Base-by-base conservation (phyloP, 495 filamentous ascomycete species). In the Hypoxylon crocopeplum region DNA sequence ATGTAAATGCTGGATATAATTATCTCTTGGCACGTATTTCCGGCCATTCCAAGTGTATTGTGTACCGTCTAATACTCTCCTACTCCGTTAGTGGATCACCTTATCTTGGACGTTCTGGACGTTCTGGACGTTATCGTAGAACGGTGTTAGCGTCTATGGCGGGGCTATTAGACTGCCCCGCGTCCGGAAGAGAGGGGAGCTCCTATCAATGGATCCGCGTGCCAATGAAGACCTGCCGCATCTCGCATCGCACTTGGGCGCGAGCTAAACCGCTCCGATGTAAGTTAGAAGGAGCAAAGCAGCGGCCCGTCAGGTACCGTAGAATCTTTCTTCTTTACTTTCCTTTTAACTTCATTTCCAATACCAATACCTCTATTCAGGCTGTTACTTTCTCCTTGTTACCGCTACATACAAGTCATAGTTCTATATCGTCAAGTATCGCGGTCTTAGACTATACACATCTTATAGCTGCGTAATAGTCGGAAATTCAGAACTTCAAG, bases 21-120 rank as follows among this genome's bases (percentile, higher is more conserved):
- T 62, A 39, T 56, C 46, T 63, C 59, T 63, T 63, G 59, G 59
- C 59, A 53, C 34, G 48, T 52, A 39, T 63, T 63, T 63, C 12
- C 36, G 17, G 16, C 13, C 53, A 63, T 57, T 59, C n/a, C 39
- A 34, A n/a, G n/a, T n/a, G n/a, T n/a, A n/a, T n/a, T n/a, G n/a
- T n/a, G n/a, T n/a, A n/a, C n/a, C n/a, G n/a, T n/a, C n/a, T n/a
- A n/a, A n/a, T n/a, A n/a, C n/a, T n/a, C n/a, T n/a, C n/a, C 12
- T 34, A 34, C 6, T n/a, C 13, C 7, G 15, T 33, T 40, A 38
- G 16, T 15, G 12, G 34, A n/a, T 12, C 16, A 55, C 51, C 40
- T 39, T 55, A 45, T 46, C n/a, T n/a, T 46, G 13, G 32, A 55
- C 40, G 41, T 2, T 44, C 30, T 19, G n/a, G 12, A 8, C 7